Conservation (phyloP, 345 rosid species). For the Acer negundo region DNA sequence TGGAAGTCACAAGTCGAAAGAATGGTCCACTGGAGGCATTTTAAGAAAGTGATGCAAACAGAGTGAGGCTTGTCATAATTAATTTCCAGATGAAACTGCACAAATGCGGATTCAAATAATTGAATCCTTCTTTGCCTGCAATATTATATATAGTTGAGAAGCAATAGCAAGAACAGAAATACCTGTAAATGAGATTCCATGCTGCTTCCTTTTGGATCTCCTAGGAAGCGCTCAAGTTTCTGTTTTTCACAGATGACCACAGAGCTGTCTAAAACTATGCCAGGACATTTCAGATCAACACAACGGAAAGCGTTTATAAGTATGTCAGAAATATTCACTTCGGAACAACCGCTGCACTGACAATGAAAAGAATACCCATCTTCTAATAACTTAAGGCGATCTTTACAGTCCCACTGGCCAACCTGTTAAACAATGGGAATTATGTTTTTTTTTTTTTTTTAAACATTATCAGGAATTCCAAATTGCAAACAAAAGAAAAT, state of each 20-base stretch:
- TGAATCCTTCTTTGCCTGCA: neutral
- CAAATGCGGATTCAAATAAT: neutral
- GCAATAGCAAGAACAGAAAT: neutral
- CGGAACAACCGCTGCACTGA: slow-evolving; percentile 68
- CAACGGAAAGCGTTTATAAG: slow-evolving; percentile 68
- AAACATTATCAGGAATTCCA: neutral
- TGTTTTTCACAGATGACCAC: slow-evolving; percentile 35
- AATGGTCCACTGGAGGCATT: slow-evolving; percentile 1
- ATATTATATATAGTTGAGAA: neutral
- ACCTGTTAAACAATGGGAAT: slow-evolving; percentile 47
- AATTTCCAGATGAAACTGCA: neutral
- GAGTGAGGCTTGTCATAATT: neutral
- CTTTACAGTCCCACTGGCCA: slow-evolving; percentile 69
- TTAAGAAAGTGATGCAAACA: neutral
- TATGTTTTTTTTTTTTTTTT: neutral
- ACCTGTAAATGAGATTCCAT: slow-evolving; percentile 47
- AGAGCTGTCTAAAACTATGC: slow-evolving; percentile 59
- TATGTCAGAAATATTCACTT: slow-evolving; percentile 63
- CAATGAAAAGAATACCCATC: slow-evolving; percentile 76
- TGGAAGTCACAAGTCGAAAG: slow-evolving; percentile 3
- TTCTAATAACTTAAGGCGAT: slow-evolving; percentile 69
- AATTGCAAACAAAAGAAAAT: slow-evolving; percentile 1
- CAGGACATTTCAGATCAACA: slow-evolving; percentile 50
- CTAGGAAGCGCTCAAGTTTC: slow-evolving; percentile 34
- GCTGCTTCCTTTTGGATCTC: slow-evolving; percentile 24